A percentile compares a stretch with the other conserved stretches of the same genome.
Conservation (phyloP, 805 yeast species). For the Candida takata region DNA sequence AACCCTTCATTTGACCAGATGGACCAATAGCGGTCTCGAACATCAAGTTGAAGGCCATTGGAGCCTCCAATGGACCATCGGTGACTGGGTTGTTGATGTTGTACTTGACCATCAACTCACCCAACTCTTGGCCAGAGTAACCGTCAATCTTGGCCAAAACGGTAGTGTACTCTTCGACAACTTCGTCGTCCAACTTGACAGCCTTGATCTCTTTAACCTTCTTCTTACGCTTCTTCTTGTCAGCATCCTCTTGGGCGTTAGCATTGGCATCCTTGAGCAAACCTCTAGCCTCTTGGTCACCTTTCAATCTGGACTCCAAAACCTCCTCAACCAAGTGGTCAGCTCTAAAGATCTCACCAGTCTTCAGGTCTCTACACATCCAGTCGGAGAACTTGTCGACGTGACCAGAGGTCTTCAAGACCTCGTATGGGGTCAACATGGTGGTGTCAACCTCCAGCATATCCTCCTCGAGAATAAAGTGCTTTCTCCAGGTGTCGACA, state of each 20-base stretch:
- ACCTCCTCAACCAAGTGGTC: slow-evolving; percentile 98
- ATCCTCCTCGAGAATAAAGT: slow-evolving; percentile 94
- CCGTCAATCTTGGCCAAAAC: slow-evolving; percentile 94
- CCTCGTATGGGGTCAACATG: slow-evolving; percentile 96
- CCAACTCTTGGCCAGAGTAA: slow-evolving; percentile 86
- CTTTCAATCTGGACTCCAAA: slow-evolving; percentile 90
- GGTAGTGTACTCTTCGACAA: slow-evolving; percentile 73
- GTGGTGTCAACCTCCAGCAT: slow-evolving; percentile 98
- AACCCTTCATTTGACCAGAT: slow-evolving; percentile 93
- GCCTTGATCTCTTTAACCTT: slow-evolving; percentile 93
- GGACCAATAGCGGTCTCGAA: slow-evolving; percentile 99
- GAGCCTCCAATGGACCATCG: slow-evolving; percentile 78
- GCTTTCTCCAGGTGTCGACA: slow-evolving; percentile 95
- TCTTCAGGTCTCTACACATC: slow-evolving; percentile 95
- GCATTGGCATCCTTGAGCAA: slow-evolving; percentile 42
- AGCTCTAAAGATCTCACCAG: slow-evolving; percentile 98
- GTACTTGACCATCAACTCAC: slow-evolving; percentile 76
- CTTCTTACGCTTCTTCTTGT: slow-evolving; percentile 90
- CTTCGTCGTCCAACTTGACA: slow-evolving; percentile 74
- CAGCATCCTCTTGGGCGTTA: slow-evolving; percentile 62
- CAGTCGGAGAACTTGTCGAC: slow-evolving; percentile 98
- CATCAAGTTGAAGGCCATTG: slow-evolving; percentile 95
- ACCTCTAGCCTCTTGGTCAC: slow-evolving; percentile 97
- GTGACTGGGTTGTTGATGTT: slow-evolving; percentile 89
- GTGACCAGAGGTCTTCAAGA: slow-evolving; percentile 96